phyloP scores from a whole-genome alignment of 2,329 filamentous ascomycete genomes.

The Thyridium curvatum region DNA sequence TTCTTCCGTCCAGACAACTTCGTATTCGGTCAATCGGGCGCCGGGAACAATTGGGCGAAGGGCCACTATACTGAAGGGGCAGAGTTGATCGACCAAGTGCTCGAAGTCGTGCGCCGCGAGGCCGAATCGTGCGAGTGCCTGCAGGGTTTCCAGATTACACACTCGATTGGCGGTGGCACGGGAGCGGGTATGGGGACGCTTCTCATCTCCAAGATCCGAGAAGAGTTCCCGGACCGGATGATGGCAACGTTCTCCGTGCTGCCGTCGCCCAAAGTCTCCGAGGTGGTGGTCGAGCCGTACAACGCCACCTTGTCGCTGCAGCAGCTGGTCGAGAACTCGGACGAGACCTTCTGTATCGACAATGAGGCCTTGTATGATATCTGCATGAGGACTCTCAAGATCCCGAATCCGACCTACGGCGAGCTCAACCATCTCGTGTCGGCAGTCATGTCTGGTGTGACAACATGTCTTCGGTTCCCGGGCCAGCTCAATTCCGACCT shows the following conservation, averaged over 20 bases:
- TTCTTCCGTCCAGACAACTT: constrained; percentile 99
- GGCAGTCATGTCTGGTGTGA: constrained; percentile 97
- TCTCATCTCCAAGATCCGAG: constrained; percentile 98
- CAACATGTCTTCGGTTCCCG: constrained; percentile 95
- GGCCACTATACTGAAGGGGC: constrained; percentile 99
- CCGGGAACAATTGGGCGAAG: constrained; percentile 99
- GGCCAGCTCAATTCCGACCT: constrained; percentile 99
- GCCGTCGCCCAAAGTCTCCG: constrained; percentile 96
- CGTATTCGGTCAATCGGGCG: constrained; percentile 97
- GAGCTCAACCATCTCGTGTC: constrained; percentile 99
- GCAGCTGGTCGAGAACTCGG: constrained; percentile 98
- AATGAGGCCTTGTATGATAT: constrained; percentile 99
- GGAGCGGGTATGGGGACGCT: constrained; percentile 99
- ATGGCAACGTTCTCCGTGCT: constrained; percentile 99
- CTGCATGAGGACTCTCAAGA: constrained; percentile 98
- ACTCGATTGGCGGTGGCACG: constrained; percentile 98
- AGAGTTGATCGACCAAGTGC: constrained; percentile 92
- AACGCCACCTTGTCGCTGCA: constrained; percentile 97
- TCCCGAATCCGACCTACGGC: constrained; percentile 94
- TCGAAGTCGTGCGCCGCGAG: constrained; percentile 96
- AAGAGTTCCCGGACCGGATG: constrained; percentile 99
- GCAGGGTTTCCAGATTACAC: constrained; percentile 99
- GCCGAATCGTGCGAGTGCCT: constrained; percentile 98
- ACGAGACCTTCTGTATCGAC: constrained; percentile 99
- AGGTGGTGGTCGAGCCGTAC: constrained; percentile 98